phyloP scores from a whole-genome alignment of 495 filamentous ascomycete species.

The Tuber calosporum region DNA sequence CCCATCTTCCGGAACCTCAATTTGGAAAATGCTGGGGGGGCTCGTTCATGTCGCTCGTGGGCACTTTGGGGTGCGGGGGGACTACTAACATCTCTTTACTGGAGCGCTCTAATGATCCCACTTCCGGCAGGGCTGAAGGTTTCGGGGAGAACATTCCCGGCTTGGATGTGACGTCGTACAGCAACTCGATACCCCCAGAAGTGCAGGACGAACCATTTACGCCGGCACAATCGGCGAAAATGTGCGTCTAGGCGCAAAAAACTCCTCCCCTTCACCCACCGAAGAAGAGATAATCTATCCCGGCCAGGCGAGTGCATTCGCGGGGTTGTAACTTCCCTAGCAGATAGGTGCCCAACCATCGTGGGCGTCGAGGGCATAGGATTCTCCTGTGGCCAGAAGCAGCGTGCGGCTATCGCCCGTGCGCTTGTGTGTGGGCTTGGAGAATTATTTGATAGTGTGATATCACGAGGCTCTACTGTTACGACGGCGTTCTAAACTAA shows the following conservation, averaged over 20 bases:
- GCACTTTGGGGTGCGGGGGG: conserved; percentile 55
- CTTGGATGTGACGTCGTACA: conserved; percentile 48
- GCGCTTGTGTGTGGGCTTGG: conserved; percentile 65
- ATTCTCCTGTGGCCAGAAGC: conserved; percentile 70
- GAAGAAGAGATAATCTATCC: conserved; percentile 48
- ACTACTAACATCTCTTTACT: conserved; percentile 52
- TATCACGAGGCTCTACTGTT: too few relatives aligned
- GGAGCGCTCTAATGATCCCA: conserved; percentile 57
- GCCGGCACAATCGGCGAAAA: conserved; percentile 56
- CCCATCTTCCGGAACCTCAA: conserved; percentile 51
- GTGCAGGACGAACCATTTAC: conserved; percentile 54
- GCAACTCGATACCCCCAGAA: conserved; percentile 53
- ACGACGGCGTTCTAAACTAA: too few relatives aligned
- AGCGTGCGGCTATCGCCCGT: conserved; percentile 67
- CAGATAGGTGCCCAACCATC: conserved; percentile 53
- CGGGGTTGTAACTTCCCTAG: conserved; percentile 56
- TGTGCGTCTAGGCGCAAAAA: conserved; percentile 47
- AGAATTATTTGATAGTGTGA: too few relatives aligned
- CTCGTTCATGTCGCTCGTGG: conserved; percentile 51
- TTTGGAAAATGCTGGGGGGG: conserved; percentile 48
- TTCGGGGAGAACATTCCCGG: conserved; percentile 49
- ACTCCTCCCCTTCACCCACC: too few relatives aligned
- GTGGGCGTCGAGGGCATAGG: conserved; percentile 58
- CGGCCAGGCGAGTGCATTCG: conserved; percentile 55
- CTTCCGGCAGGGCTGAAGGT: conserved; percentile 49